These are phyloP conservation scores for Russula virescens DNA, from an alignment of 768 basidiomycete species.

Conservation along the genomic window DNA sequence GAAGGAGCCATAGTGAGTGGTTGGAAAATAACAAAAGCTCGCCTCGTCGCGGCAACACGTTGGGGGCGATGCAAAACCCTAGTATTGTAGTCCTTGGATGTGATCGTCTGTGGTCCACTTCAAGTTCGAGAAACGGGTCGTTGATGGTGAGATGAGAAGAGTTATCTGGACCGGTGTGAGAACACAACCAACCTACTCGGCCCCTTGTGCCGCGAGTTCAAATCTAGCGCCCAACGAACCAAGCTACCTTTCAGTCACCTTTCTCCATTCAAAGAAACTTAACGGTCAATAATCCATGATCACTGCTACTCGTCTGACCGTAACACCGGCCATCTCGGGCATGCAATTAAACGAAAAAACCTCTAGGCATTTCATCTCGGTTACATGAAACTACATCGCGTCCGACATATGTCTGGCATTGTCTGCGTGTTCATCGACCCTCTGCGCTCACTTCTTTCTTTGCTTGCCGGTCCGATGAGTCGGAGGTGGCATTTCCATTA, in stretches of 20 bases:
- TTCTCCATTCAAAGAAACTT: background rate
- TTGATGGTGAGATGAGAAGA: background rate
- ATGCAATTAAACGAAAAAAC: too few relatives aligned
- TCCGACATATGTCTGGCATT: too few relatives aligned
- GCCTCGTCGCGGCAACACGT: conserved; percentile 15
- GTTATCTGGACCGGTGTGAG: too few relatives aligned
- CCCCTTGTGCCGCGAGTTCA: background rate
- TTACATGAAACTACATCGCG: background rate
- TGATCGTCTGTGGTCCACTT: background rate
- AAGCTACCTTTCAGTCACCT: too few relatives aligned
- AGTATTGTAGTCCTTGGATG: conserved; percentile 13
- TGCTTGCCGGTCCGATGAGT: conserved; percentile 5
- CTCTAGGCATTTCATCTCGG: background rate
- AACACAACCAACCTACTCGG: too few relatives aligned
- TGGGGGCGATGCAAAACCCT: background rate
- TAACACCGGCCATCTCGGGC: background rate
- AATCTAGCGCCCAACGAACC: background rate
- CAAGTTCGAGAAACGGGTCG: background rate
- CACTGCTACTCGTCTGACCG: too few relatives aligned
- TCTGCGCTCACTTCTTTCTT: conserved; percentile 13
- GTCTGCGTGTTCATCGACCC: background rate
- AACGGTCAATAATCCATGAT: too few relatives aligned
- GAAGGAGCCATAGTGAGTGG: conserved; percentile 8
- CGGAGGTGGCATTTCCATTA: conserved; percentile 28
- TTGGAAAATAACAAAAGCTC: background rate